A percentile compares a stretch with the other conserved stretches of the same genome.
These are phyloP conservation scores for Penicillium salamii DNA, from an alignment of 495 filamentous ascomycete species.

Conservation along the genomic window DNA sequence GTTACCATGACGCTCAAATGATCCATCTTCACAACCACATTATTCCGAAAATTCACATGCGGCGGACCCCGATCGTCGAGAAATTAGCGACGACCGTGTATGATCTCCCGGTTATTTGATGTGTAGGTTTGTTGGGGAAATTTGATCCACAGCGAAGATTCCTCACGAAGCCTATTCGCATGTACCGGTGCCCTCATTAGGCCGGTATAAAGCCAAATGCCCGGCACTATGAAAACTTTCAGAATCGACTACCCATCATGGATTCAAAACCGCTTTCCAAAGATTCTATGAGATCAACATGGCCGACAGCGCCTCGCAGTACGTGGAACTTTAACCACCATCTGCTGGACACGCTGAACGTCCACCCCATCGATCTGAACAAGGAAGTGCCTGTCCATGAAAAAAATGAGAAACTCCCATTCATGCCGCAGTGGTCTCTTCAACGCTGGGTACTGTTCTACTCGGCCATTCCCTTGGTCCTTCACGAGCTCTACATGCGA, in stretches of 20 bases:
- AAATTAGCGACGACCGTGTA: not conserved
- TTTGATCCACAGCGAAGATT: conserved; percentile 12
- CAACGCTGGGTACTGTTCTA: conserved; percentile 41
- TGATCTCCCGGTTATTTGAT: conserved; percentile 10
- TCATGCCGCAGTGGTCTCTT: conserved; percentile 37
- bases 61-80: conserved; percentile 7
- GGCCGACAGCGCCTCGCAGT: conserved; percentile 31
- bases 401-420: conserved; percentile 38
- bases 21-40: not conserved
- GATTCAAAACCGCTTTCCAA: conserved; percentile 30
- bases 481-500: conserved; percentile 33
- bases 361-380: conserved; percentile 30
- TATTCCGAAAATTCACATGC: conserved; percentile 20
- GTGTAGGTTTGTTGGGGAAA: conserved; percentile 19
- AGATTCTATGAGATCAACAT: conserved; percentile 46
- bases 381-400: conserved; percentile 35
- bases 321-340: conserved; percentile 37
- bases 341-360: conserved; percentile 33
- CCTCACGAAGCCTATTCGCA: conserved; percentile 14
- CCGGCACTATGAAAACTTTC: not conserved
- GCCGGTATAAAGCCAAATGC: conserved; percentile 18
- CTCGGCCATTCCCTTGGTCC: conserved; percentile 30
- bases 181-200: conserved; percentile 1
- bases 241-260: conserved; percentile 12
- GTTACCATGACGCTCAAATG: not conserved